These are phyloP conservation scores for Cryptosporidium sp. DNA, from an alignment of 169 alveolate genomes.

Conservation along the genomic window DNA sequence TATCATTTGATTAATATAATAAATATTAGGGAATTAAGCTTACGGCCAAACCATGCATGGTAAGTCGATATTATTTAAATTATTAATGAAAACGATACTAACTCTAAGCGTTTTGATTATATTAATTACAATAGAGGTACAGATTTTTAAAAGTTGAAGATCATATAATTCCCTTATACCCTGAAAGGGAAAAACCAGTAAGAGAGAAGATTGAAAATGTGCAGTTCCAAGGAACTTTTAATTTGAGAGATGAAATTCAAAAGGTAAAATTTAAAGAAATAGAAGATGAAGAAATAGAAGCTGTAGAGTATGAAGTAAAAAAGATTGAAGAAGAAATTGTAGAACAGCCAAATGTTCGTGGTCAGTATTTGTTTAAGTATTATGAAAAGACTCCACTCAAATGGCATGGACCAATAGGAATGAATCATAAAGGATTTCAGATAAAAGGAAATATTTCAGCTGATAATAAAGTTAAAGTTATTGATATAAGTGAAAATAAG, in stretches of 20 bases:
- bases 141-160: slow-evolving; percentile 48
- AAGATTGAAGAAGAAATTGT: slow-evolving; percentile 18
- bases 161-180: slow-evolving; percentile 53
- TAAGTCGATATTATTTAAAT: background rate
- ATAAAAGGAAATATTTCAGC: slow-evolving; percentile 64
- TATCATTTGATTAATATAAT: background rate
- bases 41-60: slow-evolving; percentile 17
- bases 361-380: slow-evolving; percentile 39
- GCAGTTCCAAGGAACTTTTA: slow-evolving; percentile 31
- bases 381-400: background rate
- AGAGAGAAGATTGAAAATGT: slow-evolving; percentile 48
- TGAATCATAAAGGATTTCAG: background rate
- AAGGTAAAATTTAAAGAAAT: slow-evolving; percentile 58
- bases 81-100: background rate
- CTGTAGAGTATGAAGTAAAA: slow-evolving; percentile 52
- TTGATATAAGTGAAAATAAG: slow-evolving; percentile 22
- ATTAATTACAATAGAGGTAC: background rate
- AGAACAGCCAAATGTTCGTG: slow-evolving; percentile 59
- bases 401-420: slow-evolving; percentile 15
- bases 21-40: slow-evolving; percentile 7
- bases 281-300: slow-evolving; percentile 53
- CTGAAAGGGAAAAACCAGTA: slow-evolving; percentile 13
- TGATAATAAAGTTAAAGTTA: slow-evolving; percentile 37
- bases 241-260: slow-evolving; percentile 57
- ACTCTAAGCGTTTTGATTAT: background rate